Base-by-base conservation (phyloP, 208 protist genomes). In the Phytomonas serpens region DNA sequence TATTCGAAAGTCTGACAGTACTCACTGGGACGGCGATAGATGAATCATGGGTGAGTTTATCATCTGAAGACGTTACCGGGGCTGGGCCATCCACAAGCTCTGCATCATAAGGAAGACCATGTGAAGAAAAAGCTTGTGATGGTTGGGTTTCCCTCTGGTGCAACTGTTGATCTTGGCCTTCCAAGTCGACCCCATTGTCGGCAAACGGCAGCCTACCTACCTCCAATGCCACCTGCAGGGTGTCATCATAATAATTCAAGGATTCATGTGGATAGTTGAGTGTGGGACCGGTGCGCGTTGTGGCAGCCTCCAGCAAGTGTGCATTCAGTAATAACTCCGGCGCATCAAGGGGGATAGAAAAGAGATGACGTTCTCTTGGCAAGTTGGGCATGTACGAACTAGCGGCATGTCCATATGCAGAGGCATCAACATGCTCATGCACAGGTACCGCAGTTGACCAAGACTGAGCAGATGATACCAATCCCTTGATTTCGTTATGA, bases 321-420 rank as follows among this genome's bases (percentile, higher is more conserved):
- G 86, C 61, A 64, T 85, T 65, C 7, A 94, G 47, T 34, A 72
- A 71, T 42, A 94, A 76, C 29, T 90, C 80, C 0, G 86, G 77
- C 72, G 91, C 89, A 29, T 75, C 64, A 32, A 94, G 71, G 37
- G 89, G 89, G 64, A 94, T 90, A n/a, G 86, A 73, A 31, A 94
- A 87, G 31, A 94, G 74, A 32, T 86, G 82, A 34, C 82, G 78
- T 65, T 92, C 86, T 66, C 77, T 78, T 67, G 74, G 27, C 65
- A 71, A 61, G 1, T 67, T 76, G 13, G 42, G 65, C 30, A 69
- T 57, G 16, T 69, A 64, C n/a, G 52, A 29, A 63, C 27, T 33
- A 16, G 33, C 37, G 27, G 47, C 36, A 47, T 70, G 51, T 68
- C 68, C 36, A 72, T 71, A 57, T 72, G 34, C 5, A 42, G 65